Percentiles rank a stretch among this genome's conserved stretches.
Evolutionary conservation across 306 rosid species (phyloP).

Genomic region (Adenanthera pavonina): DNA sequence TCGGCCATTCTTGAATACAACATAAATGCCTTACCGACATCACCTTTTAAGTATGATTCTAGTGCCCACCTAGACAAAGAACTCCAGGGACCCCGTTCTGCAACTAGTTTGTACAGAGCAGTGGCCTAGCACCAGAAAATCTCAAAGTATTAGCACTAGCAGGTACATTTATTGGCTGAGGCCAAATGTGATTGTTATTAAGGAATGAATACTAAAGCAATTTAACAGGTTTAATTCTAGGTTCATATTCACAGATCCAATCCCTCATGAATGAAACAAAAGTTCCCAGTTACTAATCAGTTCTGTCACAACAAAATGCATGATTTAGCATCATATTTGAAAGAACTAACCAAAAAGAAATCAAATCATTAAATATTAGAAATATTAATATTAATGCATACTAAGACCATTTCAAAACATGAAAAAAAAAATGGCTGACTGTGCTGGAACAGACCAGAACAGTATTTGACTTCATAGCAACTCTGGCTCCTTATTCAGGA

Average conservation of each 20-base stretch:
- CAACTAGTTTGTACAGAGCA: slow-evolving; percentile 88
- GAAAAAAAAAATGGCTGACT: too few relatives aligned
- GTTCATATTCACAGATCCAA: slow-evolving; percentile 16
- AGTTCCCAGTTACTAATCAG: not conserved
- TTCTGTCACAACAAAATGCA: not conserved
- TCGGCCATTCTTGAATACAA: slow-evolving; percentile 98
- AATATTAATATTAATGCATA: too few relatives aligned
- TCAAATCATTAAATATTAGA: not conserved
- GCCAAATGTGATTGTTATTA: slow-evolving; percentile 2
- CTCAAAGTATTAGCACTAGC: slow-evolving; percentile 38
- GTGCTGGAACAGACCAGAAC: too few relatives aligned
- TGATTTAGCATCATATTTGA: not conserved
- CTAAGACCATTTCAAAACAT: too few relatives aligned
- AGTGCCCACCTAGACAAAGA: slow-evolving; percentile 99
- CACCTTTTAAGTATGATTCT: slow-evolving; percentile 90
- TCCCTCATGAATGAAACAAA: not conserved
- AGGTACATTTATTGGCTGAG: not conserved
- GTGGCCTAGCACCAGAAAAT: slow-evolving; percentile 67
- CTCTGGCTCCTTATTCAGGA: too few relatives aligned
- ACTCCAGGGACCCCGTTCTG: slow-evolving; percentile 99
- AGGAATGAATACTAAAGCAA: slow-evolving; percentile 20
- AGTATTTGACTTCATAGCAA: too few relatives aligned
- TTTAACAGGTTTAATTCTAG: slow-evolving; percentile 9
- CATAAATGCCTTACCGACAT: slow-evolving; percentile 88
- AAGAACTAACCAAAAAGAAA: not conserved